Conservation (phyloP, 257 asterid species). For the Parsonsia alboflavescens region DNA sequence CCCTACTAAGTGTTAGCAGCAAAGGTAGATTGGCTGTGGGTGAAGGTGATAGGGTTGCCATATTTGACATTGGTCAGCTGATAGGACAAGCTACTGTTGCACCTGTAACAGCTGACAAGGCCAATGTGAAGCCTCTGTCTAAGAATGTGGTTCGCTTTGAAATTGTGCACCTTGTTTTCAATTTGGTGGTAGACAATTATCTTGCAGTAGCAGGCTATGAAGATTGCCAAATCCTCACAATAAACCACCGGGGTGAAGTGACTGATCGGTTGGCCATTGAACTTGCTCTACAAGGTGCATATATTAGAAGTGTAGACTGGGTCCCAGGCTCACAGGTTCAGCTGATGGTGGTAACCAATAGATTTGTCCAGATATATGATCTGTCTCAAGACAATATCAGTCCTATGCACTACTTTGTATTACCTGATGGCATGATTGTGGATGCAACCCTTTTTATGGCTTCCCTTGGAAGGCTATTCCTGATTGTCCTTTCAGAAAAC, state of each 20-base stretch:
- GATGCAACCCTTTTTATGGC: conserved; percentile 80
- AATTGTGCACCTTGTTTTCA: conserved; percentile 86
- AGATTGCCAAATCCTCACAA: conserved; percentile 96
- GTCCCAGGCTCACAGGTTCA: conserved; percentile 98
- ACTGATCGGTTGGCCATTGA: conserved; percentile 92
- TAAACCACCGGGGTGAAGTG: conserved; percentile 96
- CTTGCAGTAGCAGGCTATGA: conserved; percentile 97
- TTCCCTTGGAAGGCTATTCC: conserved; percentile 71
- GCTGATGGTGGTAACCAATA: conserved; percentile 91
- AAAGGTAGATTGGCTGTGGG: conserved; percentile 99
- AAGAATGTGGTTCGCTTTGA: conserved; percentile 94
- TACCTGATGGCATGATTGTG: conserved; percentile 68
- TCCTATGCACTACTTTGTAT: conserved; percentile 84
- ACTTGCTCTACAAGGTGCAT: conserved; percentile 97
- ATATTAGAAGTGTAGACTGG: conserved; percentile 89
- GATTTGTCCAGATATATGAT: conserved; percentile 86
- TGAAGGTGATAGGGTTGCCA: conserved; percentile 98
- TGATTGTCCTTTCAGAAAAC: conserved; percentile 72
- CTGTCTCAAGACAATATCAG: conserved; percentile 93
- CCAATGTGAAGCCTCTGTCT: conserved; percentile 97
- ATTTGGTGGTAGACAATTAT: conserved; percentile 78
- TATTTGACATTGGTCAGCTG: conserved; percentile 95
- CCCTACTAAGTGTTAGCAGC: conserved; percentile 77
- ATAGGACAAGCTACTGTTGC: conserved; percentile 94
- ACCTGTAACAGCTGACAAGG: conserved; percentile 97